Evolutionary conservation across 208 protist genomes (phyloP), one percentile per base, ranked within the genome.

Genomic region (Tritrichomonas musculus): DNA sequence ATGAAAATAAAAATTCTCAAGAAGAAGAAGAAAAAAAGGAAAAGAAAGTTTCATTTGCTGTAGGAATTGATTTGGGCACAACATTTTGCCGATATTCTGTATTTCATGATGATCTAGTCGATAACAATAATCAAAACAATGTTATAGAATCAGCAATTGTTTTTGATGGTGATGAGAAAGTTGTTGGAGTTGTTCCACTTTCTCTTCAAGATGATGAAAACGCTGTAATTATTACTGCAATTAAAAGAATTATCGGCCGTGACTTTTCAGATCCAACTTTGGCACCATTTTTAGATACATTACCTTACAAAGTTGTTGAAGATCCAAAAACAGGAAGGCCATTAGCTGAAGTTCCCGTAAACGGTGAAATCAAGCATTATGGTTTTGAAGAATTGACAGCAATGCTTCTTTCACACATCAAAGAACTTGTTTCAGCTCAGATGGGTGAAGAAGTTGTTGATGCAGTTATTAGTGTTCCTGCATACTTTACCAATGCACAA

Each of bases 301-400:
- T 97, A 93, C 98, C 98, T 36, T 99, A 97, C 95, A 95, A 97
- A 66, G 95, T 99, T 25, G 95, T 98, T 82, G 96, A 97, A 60
- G 53, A 60, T 60, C 14, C 9, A 94, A 95, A 96, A 64, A 95
- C 96, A 77, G 94, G 94, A 80, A 97, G 98, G 94, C 98, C 98
- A 64, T 92, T 96, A 36, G 95, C 98, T 88, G 88, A 97, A 93
- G 97, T 99, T 36, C 95, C 96, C 80, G 75, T 95, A 57, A 5
- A 22, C 49, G 95, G 94, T 39, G 96, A 98, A 95, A 95, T 92
- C 50, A 98, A 98, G 95, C 92, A 93, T 0, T 98, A 98, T 60
- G 95, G 97, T 30, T 98, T 98, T 69, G 98, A 99, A 95, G 97
- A 99, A 95, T 97, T 99, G 53, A 98, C 97, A 47, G 96, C 65